A percentile compares a stretch with the other conserved stretches of the same genome.
Conservation (phyloP, 208 protist species). For the Sergeia podlipaevii region DNA sequence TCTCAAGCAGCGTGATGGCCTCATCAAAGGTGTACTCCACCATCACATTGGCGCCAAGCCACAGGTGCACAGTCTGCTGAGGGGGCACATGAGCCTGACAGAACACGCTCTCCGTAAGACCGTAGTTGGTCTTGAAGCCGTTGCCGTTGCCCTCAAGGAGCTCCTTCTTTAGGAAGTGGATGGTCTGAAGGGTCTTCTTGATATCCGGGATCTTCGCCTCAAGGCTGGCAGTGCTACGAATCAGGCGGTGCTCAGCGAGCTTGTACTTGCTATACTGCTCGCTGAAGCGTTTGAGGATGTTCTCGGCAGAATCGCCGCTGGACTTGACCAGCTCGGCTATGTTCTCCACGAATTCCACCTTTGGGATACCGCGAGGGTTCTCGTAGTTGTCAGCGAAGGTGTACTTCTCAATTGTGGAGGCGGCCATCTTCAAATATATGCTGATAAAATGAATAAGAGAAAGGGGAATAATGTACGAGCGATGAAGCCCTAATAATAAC, state of each 20-base stretch:
- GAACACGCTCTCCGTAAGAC: constrained; percentile 88
- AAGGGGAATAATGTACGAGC: neutral
- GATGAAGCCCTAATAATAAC: too few relatives aligned
- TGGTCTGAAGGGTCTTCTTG: constrained; percentile 87
- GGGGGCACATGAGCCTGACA: constrained; percentile 74
- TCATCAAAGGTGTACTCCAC: constrained; percentile 97
- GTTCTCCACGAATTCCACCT: constrained; percentile 83
- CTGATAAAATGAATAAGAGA: neutral
- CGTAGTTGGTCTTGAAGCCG: constrained; percentile 80
- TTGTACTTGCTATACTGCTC: constrained; percentile 94
- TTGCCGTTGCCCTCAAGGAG: constrained; percentile 17
- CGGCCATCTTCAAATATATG: constrained; percentile 7
- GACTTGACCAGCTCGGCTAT: constrained; percentile 70
- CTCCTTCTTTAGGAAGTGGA: constrained; percentile 79
- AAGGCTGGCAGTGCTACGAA: constrained; percentile 77
- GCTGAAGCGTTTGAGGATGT: constrained; percentile 80
- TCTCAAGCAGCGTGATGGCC: constrained; percentile 85
- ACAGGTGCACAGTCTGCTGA: constrained; percentile 89
- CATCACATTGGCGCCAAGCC: constrained; percentile 96
- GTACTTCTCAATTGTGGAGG: constrained; percentile 46
- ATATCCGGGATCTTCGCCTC: constrained; percentile 92
- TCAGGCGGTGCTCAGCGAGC: constrained; percentile 87
- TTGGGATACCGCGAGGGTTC: constrained; percentile 84
- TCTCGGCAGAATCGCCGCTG: constrained; percentile 72
- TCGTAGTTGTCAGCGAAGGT: constrained; percentile 84